phyloP scores from a whole-genome alignment of 2,329 filamentous ascomycete species.

The Ophioceras dolichostomum region DNA sequence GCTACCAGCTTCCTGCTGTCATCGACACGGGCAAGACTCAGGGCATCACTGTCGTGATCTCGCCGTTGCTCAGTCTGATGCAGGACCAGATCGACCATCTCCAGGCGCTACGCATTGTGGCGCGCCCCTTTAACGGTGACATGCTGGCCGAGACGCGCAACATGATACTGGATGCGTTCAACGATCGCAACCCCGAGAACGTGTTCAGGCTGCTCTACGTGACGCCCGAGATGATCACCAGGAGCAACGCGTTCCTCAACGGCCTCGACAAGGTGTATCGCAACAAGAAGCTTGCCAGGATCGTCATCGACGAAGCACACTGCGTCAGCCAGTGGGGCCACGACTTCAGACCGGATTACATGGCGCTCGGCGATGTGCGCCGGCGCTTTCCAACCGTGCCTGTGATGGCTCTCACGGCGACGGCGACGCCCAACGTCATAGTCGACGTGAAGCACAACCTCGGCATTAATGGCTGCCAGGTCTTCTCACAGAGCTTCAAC shows the following conservation, averaged over 20 bases:
- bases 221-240: conserved; percentile 92
- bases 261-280: conserved; percentile 56
- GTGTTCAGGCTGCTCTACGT: conserved; percentile 84
- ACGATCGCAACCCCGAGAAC: conserved; percentile 51
- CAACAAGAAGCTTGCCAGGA: conserved; percentile 63
- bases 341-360: conserved; percentile 95
- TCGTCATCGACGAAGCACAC: conserved; percentile 98
- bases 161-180: conserved; percentile 53
- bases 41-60: conserved; percentile 90
- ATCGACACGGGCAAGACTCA: conserved; percentile 67
- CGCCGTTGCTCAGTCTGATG: conserved; percentile 90
- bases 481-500: conserved; percentile 91
- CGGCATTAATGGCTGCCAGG: conserved; percentile 64
- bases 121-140: conserved; percentile 72
- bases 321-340: conserved; percentile 99
- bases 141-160: conserved; percentile 49
- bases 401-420: conserved; percentile 90
- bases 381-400: conserved; percentile 65
- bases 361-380: conserved; percentile 66
- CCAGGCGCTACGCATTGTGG: conserved; percentile 60
- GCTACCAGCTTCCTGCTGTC: conserved; percentile 88
- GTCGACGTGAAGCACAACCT: conserved; percentile 85
- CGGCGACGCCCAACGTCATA: conserved; percentile 86
- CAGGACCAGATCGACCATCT: conserved; percentile 89
- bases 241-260: conserved; percentile 57